Evolutionary conservation across 2,329 filamentous ascomycete genomes (phyloP), one percentile per base, ranked within the genome.

Genomic region (Allantophomopsis cytisporea): DNA sequence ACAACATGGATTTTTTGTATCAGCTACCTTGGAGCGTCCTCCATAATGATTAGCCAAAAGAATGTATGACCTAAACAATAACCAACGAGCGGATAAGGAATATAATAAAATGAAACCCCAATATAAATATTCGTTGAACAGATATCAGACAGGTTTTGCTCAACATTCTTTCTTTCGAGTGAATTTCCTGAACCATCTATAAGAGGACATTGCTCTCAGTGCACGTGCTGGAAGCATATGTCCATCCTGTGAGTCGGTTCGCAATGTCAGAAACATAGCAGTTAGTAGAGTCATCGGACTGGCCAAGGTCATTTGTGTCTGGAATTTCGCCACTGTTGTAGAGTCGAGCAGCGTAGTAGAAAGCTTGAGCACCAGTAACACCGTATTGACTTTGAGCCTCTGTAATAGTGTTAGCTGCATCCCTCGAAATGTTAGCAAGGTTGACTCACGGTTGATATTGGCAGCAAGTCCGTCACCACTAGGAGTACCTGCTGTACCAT

Each of bases 281-380:
- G 33, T 43, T 41, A 15, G 47, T 52, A 7, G 50, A 8, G 11
- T 12, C 48, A 11, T 40, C 37, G 5, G 43, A 44, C 6, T 41
- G 30, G 12, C 45, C 55, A 14, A 63, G 51, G 41, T 63, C 59
- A 1, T 50, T 51, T 5, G 47, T 47, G 1, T 46, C 5, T 31
- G 48, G 52, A 16, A 63, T 47, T 0, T 51, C 52, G 28, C 61
- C 61, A 0, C 61, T 63, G 47, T 64, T 64, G 50, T 64, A 64
- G 35, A 57, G 50, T 18, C 60, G 50, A 7, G 61, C 59, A 15
- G 56, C 60, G 36, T 53, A 54, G 45, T 57, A 58, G 45, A 51
- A 56, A n/a, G 37, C 47, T 21, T 49, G 47, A 21, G 47, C 54
- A 10, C 53, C 54, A 2, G 39, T 44, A 18, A 42, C 45, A 14